Evolutionary conservation across 1,284 basidiomycete species (phyloP), one percentile per base, ranked within the genome.

Genomic region (Malassezia globosa): DNA sequence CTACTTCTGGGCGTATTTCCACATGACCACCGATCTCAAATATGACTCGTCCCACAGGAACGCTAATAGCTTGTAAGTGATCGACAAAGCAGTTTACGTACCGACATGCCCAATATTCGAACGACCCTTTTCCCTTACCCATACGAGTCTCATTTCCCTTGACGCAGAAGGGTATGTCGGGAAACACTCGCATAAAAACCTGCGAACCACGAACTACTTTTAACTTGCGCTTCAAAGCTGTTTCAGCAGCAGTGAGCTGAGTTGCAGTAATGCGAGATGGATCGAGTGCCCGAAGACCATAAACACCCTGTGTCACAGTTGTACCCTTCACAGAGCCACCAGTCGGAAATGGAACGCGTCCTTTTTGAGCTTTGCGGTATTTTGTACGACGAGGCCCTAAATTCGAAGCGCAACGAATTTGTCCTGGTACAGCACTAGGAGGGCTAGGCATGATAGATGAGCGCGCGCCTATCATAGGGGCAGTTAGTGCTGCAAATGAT

Each of bases 61-160:
- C 88, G 47, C 89, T 89, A 63, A 14, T 23, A 49, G 27, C 16
- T n/a, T n/a, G n/a, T n/a, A n/a, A n/a, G n/a, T n/a, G n/a, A 37
- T n/a, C 13, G 21, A 22, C 27, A 26, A 24, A 31, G 37, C 2
- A 42, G 21, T 4, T 25, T n/a, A 58, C 80, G 54, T 66, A 87
- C 86, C 86, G 80, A 54, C 86, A 88, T 27, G 90, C 87, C 94
- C 92, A 96, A 73, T 80, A 96, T 72, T 96, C 92, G 65, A 96
- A 97, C 0, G 84, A 81, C 39, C 94, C 94, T 74, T 97, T 97
- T 51, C 94, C 94, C 75, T 96, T 96, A 38, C 92, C 92, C 94
- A 97, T 97, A 80, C 94, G 85, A 6, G 90, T 94, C 73, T 97
- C 92, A 67, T 95, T 96, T 46, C 92, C 92, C 81, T 97, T 96